Base-by-base conservation (phyloP, 2,329 filamentous ascomycete genomes). In the Fusarium stilboides region DNA sequence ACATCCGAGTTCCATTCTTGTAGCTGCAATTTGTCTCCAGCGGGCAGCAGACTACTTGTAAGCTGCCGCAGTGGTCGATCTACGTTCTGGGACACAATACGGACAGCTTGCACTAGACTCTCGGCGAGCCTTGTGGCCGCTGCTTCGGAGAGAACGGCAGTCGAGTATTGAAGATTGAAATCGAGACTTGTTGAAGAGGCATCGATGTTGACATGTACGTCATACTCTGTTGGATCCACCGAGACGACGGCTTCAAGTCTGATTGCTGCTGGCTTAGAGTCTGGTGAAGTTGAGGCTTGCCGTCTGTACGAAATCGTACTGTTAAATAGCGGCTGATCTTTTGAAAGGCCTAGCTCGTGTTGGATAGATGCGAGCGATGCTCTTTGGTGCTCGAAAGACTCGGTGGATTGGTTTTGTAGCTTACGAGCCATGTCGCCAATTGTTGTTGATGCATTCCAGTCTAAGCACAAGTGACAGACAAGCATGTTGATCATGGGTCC, bases 131-230 rank as follows among this genome's bases (percentile, higher is more conserved):
- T 51, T 51, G 34, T 51, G 34, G 47, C 47, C 12, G 34, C 47
- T 39, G 17, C 47, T 39, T 51, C 8, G n/a, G 47, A 51, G 22
- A 51, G 47, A 20, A 51, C 34, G 28, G 47, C 47, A 39, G 47
- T 51, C 12, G 47, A 51, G n/a, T 51, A 51, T 51, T 51, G 47
- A 12, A 51, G 47, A 39, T 39, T 51, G 47, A 51, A 51, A 34
- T 51, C 22, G n/a, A 51, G 47, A 39, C 34, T 39, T 39, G 47
- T 51, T 51, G 47, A 51, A 26, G 47, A 51, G 47, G 47, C 47
- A 39, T 51, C 47, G 17, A 51, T 51, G 47, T 51, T 51, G 34
- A 51, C 15, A 39, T 51, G 47, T 14, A 51, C 47, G 28, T 51
- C 47, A 39, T 51, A 51, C 47, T 51, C 47, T 39, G 47, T 51